A percentile compares a stretch with the other conserved stretches of the same genome.
These are phyloP conservation scores for Pythium guiyangense DNA, from an alignment of 352 stramenopile genomes.

Conservation along the genomic window DNA sequence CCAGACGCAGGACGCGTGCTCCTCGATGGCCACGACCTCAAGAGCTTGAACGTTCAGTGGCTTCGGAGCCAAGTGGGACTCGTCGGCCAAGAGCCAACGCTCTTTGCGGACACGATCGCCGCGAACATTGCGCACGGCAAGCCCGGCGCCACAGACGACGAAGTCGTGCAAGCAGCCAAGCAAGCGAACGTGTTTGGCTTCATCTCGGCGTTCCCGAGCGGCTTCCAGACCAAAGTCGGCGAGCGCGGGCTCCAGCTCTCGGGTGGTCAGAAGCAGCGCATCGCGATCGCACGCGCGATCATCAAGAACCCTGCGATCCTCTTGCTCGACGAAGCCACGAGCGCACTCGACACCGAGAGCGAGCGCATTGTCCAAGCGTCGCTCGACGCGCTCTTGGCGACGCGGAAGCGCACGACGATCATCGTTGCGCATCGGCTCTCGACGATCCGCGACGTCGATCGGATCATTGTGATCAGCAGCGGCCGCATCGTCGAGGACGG, in stretches of 20 bases:
- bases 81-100: slow-evolving; percentile 78
- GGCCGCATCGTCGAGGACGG: slow-evolving; percentile 7
- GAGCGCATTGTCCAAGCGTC: slow-evolving; percentile 70
- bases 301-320: slow-evolving; percentile 86
- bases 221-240: slow-evolving; percentile 88
- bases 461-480: slow-evolving; percentile 15
- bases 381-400: slow-evolving; percentile 47
- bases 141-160: slow-evolving; percentile 36
- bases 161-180: background rate
- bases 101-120: background rate
- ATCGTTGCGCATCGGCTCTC: slow-evolving; percentile 71
- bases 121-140: slow-evolving; percentile 80
- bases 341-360: slow-evolving; percentile 52
- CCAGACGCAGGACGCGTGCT: slow-evolving; percentile 37
- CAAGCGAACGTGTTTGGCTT: slow-evolving; percentile 90
- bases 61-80: slow-evolving; percentile 83
- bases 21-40: slow-evolving; percentile 29
- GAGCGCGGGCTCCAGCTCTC: slow-evolving; percentile 84
- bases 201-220: slow-evolving; percentile 67
- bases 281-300: slow-evolving; percentile 63
- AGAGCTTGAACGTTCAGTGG: slow-evolving; percentile 72
- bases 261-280: slow-evolving; percentile 20
- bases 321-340: slow-evolving; percentile 32
- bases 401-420: slow-evolving; percentile 41
- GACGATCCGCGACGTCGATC: slow-evolving; percentile 66